Percentiles rank a stretch among this genome's conserved stretches.
Conservation (phyloP, 495 filamentous ascomycete species). For the Haplographium delicatum region DNA sequence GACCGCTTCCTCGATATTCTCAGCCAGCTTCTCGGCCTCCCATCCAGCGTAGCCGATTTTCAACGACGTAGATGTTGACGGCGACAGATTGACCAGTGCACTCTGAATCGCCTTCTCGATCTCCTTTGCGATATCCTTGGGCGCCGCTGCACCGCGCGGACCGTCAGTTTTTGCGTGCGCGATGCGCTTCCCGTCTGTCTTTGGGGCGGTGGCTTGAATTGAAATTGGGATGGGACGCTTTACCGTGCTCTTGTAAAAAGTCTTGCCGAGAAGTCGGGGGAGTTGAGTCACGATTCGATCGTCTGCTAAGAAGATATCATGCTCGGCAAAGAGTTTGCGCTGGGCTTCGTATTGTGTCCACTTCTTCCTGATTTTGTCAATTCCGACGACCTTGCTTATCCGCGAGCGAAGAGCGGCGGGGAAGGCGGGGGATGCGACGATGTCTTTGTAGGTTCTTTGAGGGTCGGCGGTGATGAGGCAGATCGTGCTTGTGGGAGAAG, state of each 20-base stretch:
- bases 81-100: constrained; percentile 68
- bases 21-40: constrained; percentile 66
- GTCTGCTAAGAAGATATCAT: constrained; percentile 86
- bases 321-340: constrained; percentile 74
- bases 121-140: constrained; percentile 58
- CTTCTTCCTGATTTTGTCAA: constrained; percentile 76
- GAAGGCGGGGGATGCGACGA: constrained; percentile 69
- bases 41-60: constrained; percentile 68
- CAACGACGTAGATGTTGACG: constrained; percentile 59
- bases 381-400: constrained; percentile 75
- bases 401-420: constrained; percentile 63
- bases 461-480: constrained; percentile 85
- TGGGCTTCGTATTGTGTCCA: constrained; percentile 83
- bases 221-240: constrained; percentile 87
- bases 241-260: constrained; percentile 69
- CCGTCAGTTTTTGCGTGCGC: constrained; percentile 45
- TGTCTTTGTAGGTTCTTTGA: constrained; percentile 84
- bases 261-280: constrained; percentile 75
- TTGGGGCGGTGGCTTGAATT: constrained; percentile 55
- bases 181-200: constrained; percentile 62
- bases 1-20: constrained; percentile 72
- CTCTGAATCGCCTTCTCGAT: constrained; percentile 64
- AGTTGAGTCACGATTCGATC: constrained; percentile 73
- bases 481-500: constrained; percentile 55
- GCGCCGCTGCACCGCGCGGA: constrained; percentile 34